Evolutionary conservation across 2,329 filamentous ascomycete species (phyloP).

Genomic region (Fusarium goolgardi): DNA sequence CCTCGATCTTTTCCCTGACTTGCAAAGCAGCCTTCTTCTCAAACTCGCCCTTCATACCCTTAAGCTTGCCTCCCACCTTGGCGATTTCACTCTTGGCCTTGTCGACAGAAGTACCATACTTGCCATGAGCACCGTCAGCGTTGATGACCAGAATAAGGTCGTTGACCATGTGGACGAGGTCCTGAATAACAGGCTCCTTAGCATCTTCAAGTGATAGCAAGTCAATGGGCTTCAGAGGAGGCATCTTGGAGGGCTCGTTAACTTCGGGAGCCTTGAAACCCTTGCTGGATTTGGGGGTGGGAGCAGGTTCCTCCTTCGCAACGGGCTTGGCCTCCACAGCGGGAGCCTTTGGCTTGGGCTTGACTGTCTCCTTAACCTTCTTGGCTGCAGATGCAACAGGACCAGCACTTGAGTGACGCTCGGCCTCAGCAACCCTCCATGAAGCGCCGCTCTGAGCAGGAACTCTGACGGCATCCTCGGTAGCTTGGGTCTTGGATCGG

Average conservation of each 20-base stretch:
- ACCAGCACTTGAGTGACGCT: slow-evolving; percentile 71
- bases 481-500: slow-evolving; percentile 62
- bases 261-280: slow-evolving; percentile 69
- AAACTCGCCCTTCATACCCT: slow-evolving; percentile 74
- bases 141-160: slow-evolving; percentile 95
- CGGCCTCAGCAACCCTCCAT: slow-evolving; percentile 75
- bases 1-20: slow-evolving; percentile 75
- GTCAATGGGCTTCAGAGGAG: slow-evolving; percentile 78
- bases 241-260: slow-evolving; percentile 72
- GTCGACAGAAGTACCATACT: slow-evolving; percentile 80
- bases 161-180: slow-evolving; percentile 94
- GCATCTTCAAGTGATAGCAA: slow-evolving; percentile 79
- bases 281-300: slow-evolving; percentile 43
- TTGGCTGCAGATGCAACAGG: slow-evolving; percentile 51
- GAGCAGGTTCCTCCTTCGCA: slow-evolving; percentile 50
- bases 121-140: slow-evolving; percentile 80
- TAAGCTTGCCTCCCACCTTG: slow-evolving; percentile 83
- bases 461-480: slow-evolving; percentile 81
- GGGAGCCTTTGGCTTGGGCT: slow-evolving; percentile 45
- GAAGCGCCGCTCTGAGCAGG: slow-evolving; percentile 87
- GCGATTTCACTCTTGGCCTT: slow-evolving; percentile 88
- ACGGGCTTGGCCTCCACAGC: slow-evolving; percentile 39
- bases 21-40: slow-evolving; percentile 79
- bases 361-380: slow-evolving; percentile 47
- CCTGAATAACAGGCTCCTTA: slow-evolving; percentile 88